These are phyloP conservation scores for Nicotiana tabacum DNA, from an alignment of 257 asterid genomes.

Conservation along the genomic window DNA sequence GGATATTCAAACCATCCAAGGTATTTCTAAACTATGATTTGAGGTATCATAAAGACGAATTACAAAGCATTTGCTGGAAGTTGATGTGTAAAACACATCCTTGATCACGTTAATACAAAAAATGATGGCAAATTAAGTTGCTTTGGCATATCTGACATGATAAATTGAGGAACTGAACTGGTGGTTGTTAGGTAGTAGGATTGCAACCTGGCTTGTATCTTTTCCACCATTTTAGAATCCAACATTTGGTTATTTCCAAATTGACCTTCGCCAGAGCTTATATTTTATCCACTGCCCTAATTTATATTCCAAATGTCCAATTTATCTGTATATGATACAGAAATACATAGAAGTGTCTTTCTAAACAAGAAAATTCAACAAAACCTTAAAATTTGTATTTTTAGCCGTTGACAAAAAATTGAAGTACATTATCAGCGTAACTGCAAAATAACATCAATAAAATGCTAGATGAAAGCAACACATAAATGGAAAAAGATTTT, in stretches of 20 bases:
- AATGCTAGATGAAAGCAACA: not conserved
- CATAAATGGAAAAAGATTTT: not conserved
- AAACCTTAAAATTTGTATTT: not conserved
- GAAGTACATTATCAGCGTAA: not conserved
- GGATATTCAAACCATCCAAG: not conserved
- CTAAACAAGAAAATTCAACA: not conserved
- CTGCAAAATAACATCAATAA: not conserved
- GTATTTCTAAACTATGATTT: not conserved
- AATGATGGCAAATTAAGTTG: not conserved
- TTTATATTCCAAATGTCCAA: not conserved
- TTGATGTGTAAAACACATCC: not conserved
- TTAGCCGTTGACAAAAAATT: not conserved
- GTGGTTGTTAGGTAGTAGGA: not conserved
- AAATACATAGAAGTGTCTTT: not conserved
- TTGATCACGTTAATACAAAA: not conserved
- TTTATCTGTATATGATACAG: not conserved
- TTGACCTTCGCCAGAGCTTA: not conserved
- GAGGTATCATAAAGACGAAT: not conserved
- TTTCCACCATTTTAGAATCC: not conserved
- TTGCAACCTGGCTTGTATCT: not conserved
- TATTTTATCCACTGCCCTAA: not conserved
- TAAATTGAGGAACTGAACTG: not conserved
- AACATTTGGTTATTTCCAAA: not conserved
- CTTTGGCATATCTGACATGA: not conserved
- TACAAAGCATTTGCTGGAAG: not conserved